Percentiles rank a stretch among this genome's conserved stretches.
phyloP scores from a whole-genome alignment of 345 rosid species.

The Ailanthus altissimus region DNA sequence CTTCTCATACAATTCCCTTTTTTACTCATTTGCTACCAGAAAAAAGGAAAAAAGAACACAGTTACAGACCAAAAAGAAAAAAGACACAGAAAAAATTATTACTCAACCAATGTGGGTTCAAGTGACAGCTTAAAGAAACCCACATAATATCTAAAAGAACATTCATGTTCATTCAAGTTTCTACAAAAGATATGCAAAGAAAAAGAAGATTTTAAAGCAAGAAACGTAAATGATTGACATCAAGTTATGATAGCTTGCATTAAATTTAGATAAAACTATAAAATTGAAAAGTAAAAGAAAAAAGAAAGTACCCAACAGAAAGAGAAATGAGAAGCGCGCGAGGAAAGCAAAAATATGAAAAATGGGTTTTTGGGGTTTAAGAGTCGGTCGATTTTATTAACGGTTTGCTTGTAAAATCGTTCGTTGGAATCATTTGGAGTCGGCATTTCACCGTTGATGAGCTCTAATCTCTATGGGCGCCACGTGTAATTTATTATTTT shows the following conservation, averaged over 20 bases:
- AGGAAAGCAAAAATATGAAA: slow-evolving; percentile 5
- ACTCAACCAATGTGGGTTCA: background rate
- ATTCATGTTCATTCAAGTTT: background rate
- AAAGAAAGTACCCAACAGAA: background rate
- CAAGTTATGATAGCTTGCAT: background rate
- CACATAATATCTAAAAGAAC: background rate
- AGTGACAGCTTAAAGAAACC: background rate
- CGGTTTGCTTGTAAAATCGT: background rate
- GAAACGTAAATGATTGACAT: background rate
- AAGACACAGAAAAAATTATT: background rate
- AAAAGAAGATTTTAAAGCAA: background rate
- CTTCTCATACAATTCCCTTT: background rate
- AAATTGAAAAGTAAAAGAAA: background rate
- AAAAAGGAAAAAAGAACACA: background rate
- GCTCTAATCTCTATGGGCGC: background rate
- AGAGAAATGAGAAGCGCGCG: background rate
- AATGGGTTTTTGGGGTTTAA: slow-evolving; percentile 2
- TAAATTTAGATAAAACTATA: background rate
- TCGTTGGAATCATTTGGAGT: background rate
- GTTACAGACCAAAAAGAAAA: background rate
- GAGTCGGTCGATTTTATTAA: background rate
- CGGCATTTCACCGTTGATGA: background rate
- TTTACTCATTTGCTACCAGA: background rate
- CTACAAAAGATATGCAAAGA: background rate
- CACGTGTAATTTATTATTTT: background rate